phyloP scores from a whole-genome alignment of 192 early-diverging fungal genomes.

The Globomyces pollinis-pini region DNA sequence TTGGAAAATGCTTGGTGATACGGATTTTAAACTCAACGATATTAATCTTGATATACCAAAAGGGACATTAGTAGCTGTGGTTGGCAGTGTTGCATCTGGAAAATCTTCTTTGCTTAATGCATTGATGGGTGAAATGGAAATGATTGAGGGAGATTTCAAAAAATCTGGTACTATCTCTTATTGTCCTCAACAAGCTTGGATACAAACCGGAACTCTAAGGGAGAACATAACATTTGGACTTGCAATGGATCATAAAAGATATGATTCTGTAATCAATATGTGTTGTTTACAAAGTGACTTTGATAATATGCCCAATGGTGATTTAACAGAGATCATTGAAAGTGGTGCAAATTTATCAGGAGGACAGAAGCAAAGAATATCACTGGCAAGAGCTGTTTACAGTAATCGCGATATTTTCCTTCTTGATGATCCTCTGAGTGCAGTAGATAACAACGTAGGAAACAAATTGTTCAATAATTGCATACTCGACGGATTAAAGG shows the following conservation, averaged over 20 bases:
- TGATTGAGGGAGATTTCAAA: conserved; percentile 38
- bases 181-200: conserved; percentile 73
- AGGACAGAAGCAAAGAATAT: conserved; percentile 65
- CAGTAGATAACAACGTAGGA: conserved; percentile 67
- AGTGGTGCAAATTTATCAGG: conserved; percentile 40
- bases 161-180: conserved; percentile 61
- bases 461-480: conserved; percentile 63
- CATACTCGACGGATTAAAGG: conserved; percentile 49
- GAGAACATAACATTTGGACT: conserved; percentile 86
- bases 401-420: conserved; percentile 39
- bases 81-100: conserved; percentile 66
- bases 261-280: conserved; percentile 62
- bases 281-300: conserved; percentile 72
- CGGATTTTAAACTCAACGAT: background rate
- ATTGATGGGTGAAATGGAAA: conserved; percentile 66
- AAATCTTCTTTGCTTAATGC: conserved; percentile 70
- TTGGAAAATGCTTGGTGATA: background rate
- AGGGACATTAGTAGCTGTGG: conserved; percentile 57
- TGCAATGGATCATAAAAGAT: conserved; percentile 56
- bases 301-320: conserved; percentile 44
- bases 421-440: conserved; percentile 70
- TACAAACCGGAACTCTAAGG: conserved; percentile 69
- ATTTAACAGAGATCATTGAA: conserved; percentile 29
- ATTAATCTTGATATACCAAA: conserved; percentile 18
- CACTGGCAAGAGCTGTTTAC: conserved; percentile 59